Percentiles rank a stretch among this genome's conserved stretches.
Conservation (phyloP, 768 basidiomycete species). For the Russula foetens region DNA sequence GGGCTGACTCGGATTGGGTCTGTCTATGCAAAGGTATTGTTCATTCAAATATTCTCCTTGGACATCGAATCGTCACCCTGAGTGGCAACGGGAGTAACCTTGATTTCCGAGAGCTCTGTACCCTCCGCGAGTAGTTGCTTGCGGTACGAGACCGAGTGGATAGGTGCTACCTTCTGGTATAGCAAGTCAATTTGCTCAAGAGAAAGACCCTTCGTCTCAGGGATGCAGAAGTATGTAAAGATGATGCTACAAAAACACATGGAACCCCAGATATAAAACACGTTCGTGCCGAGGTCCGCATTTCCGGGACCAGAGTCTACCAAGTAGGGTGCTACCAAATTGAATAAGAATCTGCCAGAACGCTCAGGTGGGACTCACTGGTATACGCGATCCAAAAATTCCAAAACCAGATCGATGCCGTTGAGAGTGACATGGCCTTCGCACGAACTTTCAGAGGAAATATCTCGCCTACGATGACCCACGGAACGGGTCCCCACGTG, state of each 20-base stretch:
- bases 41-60: no score
- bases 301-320: constrained; percentile 38
- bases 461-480: constrained; percentile 61
- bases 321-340: constrained; percentile 38
- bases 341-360: not conserved
- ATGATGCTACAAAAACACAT: constrained; percentile 62
- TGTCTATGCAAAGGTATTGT: no score
- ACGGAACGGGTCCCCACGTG: constrained; percentile 67
- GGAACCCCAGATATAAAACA: constrained; percentile 81
- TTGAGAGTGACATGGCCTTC: constrained; percentile 73
- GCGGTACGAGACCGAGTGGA: constrained; percentile 35
- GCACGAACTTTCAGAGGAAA: constrained; percentile 73
- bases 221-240: constrained; percentile 76
- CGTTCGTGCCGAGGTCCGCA: constrained; percentile 56
- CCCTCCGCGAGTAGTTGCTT: constrained; percentile 21
- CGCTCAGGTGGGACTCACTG: not conserved
- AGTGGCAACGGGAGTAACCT: no score
- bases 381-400: constrained; percentile 56
- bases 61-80: no score
- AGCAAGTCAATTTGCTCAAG: constrained; percentile 81
- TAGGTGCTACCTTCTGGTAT: constrained; percentile 57
- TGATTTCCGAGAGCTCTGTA: not conserved
- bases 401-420: constrained; percentile 71
- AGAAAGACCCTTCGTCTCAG: constrained; percentile 77
- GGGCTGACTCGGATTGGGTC: no score